A percentile compares a stretch with the other conserved stretches of the same genome.
These are phyloP conservation scores for Fonsecaea pedrosoi DNA, from an alignment of 2,329 filamentous ascomycete species.

Conservation along the genomic window DNA sequence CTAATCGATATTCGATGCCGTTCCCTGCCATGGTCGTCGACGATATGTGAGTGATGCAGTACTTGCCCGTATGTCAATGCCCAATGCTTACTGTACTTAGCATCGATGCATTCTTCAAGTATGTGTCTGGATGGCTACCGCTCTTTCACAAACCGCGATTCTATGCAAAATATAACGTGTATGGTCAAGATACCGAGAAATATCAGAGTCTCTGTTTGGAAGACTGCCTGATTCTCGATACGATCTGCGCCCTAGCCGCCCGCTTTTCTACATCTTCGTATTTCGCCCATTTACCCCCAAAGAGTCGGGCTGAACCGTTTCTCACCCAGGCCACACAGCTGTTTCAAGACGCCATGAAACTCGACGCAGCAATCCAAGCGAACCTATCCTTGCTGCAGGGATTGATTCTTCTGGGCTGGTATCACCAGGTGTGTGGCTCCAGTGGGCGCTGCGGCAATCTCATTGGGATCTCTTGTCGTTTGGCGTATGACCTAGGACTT, in stretches of 20 bases:
- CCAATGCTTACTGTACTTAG: not conserved
- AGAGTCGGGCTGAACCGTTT: conserved; percentile 1
- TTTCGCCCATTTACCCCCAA: conserved; percentile 10
- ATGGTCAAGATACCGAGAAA: conserved; percentile 5
- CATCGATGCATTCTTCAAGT: conserved; percentile 8
- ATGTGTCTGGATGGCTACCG: conserved; percentile 4
- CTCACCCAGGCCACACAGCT: conserved; percentile 3
- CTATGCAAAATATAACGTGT: conserved; percentile 1
- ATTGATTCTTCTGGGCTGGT: conserved; percentile 4
- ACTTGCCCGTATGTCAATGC: not conserved
- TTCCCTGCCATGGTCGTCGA: conserved; percentile 2
- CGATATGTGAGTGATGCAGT: not conserved
- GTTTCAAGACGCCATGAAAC: conserved; percentile 10
- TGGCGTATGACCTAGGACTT: conserved; percentile 9
- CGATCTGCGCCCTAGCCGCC: conserved; percentile 9
- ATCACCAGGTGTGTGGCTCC: conserved; percentile 6
- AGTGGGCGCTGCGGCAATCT: conserved; percentile 8
- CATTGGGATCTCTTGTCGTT: conserved; percentile 4
- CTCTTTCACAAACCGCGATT: conserved; percentile 7
- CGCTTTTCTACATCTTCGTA: conserved; percentile 6
- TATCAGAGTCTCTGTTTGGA: conserved; percentile 5
- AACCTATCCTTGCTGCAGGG: not conserved
- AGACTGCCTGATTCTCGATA: conserved; percentile 2
- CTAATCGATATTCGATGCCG: conserved; percentile 2
- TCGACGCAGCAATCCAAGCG: conserved; percentile 7